Evolutionary conservation across 768 basidiomycete species (phyloP).

Genomic region (Glaciozyma martinii): DNA sequence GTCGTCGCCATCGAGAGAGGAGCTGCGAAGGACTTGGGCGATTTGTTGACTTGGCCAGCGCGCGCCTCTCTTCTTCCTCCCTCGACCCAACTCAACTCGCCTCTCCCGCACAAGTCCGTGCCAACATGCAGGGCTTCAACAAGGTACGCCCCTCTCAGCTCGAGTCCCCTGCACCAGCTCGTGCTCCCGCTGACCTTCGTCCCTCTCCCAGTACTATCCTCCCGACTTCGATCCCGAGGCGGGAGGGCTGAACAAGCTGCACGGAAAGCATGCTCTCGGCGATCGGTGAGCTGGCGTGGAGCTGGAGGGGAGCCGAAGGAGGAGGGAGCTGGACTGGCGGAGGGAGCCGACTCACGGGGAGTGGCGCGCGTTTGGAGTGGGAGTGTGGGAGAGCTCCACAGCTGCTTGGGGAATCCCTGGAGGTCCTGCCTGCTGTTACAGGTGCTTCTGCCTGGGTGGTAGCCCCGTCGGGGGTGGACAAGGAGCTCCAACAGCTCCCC

Average conservation of each 20-base stretch:
- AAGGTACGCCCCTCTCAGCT: conserved; percentile 38
- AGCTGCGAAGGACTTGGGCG: too few relatives aligned
- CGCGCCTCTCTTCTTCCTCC: too few relatives aligned
- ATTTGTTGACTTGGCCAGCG: too few relatives aligned
- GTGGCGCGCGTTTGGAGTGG: not conserved
- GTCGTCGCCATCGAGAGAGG: too few relatives aligned
- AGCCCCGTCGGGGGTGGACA: too few relatives aligned
- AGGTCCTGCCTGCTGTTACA: too few relatives aligned
- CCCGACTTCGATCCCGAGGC: conserved; percentile 65
- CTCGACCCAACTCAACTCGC: too few relatives aligned
- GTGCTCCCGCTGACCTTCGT: not conserved
- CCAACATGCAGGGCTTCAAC: conserved; percentile 54
- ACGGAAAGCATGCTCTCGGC: conserved; percentile 72
- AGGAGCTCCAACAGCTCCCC: not conserved
- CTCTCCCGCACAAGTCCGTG: not conserved
- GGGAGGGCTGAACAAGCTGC: conserved; percentile 48
- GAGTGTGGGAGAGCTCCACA: not conserved
- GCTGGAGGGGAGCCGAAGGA: not conserved
- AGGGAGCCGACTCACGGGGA: not conserved
- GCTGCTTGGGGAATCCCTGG: not conserved
- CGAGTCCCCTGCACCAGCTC: not conserved
- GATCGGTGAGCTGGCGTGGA: conserved; percentile 12
- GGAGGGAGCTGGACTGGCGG: not conserved
- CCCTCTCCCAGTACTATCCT: conserved; percentile 51
- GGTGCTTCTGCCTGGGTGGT: too few relatives aligned